Percentiles rank a stretch among this genome's conserved stretches.
phyloP scores from a whole-genome alignment of 2,329 filamentous ascomycete genomes.

The Metarhizium album region DNA sequence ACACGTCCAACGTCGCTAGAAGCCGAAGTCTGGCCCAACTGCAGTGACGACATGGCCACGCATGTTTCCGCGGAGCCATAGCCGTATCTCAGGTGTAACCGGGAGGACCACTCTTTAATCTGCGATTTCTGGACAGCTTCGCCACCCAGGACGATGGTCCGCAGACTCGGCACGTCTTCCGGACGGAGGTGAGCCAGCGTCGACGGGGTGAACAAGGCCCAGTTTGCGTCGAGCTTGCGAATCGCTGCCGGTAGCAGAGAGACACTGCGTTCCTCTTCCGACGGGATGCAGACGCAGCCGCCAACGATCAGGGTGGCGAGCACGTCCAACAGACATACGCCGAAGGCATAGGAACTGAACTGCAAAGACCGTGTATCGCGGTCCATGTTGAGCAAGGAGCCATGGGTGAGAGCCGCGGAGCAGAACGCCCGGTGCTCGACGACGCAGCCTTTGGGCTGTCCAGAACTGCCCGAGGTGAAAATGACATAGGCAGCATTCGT shows the following conservation, averaged over 20 bases:
- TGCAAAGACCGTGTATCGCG: not conserved
- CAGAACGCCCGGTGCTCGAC: not conserved
- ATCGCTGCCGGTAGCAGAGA: not conserved
- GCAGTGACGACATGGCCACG: not conserved
- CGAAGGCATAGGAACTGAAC: slow-evolving; percentile 4
- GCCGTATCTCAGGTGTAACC: not conserved
- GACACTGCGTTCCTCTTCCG: not conserved
- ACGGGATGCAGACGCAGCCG: slow-evolving; percentile 6
- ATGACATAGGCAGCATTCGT: slow-evolving; percentile 2
- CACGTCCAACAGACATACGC: slow-evolving; percentile 2
- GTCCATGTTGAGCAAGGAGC: not conserved
- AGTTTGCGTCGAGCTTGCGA: not conserved
- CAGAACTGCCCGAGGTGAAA: slow-evolving; percentile 6
- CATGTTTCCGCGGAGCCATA: not conserved
- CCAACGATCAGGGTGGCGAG: slow-evolving; percentile 1
- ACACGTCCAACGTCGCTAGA: not conserved
- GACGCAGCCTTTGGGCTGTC: slow-evolving; percentile 4
- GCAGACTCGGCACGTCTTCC: not conserved
- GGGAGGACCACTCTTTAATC: not conserved
- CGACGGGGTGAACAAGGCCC: not conserved
- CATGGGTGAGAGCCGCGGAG: not conserved
- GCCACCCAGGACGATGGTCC: not conserved
- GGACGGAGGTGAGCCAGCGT: not conserved
- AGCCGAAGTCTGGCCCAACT: not conserved
- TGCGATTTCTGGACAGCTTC: not conserved